Evolutionary conservation across 2,329 filamentous ascomycete species (phyloP), one percentile per base, ranked within the genome.

Genomic region (Fusarium solani-melongenae): DNA sequence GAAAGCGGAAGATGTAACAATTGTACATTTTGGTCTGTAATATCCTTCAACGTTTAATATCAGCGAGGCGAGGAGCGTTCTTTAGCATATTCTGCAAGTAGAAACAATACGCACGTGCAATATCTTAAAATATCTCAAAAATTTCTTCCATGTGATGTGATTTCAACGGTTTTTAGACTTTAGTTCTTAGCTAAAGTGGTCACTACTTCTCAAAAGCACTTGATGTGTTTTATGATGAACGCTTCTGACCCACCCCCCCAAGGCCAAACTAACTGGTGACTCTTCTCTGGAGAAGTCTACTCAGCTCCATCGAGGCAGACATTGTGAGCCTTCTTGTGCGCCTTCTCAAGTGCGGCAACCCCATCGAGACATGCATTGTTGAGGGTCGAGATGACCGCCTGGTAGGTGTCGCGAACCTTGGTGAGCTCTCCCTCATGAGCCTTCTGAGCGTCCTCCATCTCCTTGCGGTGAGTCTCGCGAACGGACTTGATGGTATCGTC

Each of bases 31-130:
- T 74, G 64, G 55, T 62, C 41, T 74, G 44, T 72, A 74, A 74
- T 71, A 71, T 49, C 27, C 62, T 66, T 29, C 36, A 31, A 22
- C 53, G 60, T 60, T 72, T 69, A 41, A 36, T 64, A 73, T 53
- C 56, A 72, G 63, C 66, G 59, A 74, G 57, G 71, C 57, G 65
- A 58, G 68, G 62, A 66, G 71, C 51, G 58, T 74, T 72, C 67
- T 72, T 63, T 46, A 69, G 67, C 64, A 72, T 49, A 60, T 38
- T 62, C 64, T 69, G 67, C 68, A 74, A 24, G 69, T 69, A 69
- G 60, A 62, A 46, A 72, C 61, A 74, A 70, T 61, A 74, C 57
- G 62, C 68, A 64, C 41, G 69, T 63, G 51, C 61, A 58, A 64
- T 56, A 5, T 60, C 24, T 64, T 49, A 66, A 41, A 34, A 22